phyloP scores from a whole-genome alignment of 1,139 yeast species.

The Lodderomyces pseudojiufengensis region DNA sequence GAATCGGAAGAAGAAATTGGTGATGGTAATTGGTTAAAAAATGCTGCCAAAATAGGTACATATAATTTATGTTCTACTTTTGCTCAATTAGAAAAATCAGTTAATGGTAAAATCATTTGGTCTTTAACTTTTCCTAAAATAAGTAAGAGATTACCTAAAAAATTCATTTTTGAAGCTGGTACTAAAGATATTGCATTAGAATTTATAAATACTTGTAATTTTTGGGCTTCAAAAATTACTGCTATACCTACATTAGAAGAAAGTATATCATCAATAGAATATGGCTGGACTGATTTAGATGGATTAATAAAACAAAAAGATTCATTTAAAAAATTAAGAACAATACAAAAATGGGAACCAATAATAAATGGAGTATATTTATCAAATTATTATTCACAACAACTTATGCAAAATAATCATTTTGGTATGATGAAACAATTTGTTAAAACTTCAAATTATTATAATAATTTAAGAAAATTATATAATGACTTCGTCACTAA shows the following conservation, averaged over 20 bases:
- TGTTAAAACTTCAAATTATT: slow-evolving; percentile 42
- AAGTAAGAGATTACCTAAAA: slow-evolving; percentile 32
- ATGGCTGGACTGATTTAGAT: slow-evolving; percentile 70
- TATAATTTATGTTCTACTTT: slow-evolving; percentile 49
- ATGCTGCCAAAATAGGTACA: slow-evolving; percentile 47
- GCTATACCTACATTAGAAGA: slow-evolving; percentile 66
- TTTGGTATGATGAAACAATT: slow-evolving; percentile 47
- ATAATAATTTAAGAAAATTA: slow-evolving; percentile 37
- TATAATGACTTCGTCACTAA: slow-evolving; percentile 33
- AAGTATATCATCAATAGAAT: slow-evolving; percentile 70
- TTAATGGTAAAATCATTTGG: slow-evolving; percentile 28
- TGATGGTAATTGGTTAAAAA: slow-evolving; percentile 66
- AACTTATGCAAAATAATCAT: slow-evolving; percentile 27
- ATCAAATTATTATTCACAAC: slow-evolving; percentile 26
- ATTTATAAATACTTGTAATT: slow-evolving; percentile 75
- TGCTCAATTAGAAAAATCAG: slow-evolving; percentile 37
- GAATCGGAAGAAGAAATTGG: slow-evolving; percentile 36
- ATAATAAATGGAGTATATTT: slow-evolving; percentile 42
- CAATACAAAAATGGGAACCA: slow-evolving; percentile 41
- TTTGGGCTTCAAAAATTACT: slow-evolving; percentile 86
- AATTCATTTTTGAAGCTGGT: slow-evolving; percentile 55
- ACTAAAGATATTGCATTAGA: slow-evolving; percentile 66
- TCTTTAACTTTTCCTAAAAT: slow-evolving; percentile 40
- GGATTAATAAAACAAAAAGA: slow-evolving; percentile 26
- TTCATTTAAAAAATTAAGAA: slow-evolving; percentile 33